Base-by-base conservation (phyloP, 306 rosid species). In the Corylus americana region DNA sequence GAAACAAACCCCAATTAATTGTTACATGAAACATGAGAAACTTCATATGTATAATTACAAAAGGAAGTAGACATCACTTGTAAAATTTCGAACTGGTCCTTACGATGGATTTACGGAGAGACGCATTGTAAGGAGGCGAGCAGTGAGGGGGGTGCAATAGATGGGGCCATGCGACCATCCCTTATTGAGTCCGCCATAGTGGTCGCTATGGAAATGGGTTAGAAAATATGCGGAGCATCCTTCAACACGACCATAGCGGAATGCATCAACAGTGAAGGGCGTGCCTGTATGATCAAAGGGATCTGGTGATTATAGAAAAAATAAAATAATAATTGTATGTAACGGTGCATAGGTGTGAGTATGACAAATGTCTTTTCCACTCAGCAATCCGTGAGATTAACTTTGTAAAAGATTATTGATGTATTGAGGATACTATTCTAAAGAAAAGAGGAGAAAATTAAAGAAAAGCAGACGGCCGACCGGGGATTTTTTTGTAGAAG, bases 161-260 rank as follows among this genome's bases (percentile, higher is more conserved):
- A 87, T 85, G 63, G 91, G 89, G 63, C 91, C 91, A 76, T 87
- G 85, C 10, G 87, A 85, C 91, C 91, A 87, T 80, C 81, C 85
- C 82, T 85, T 87, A 85, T 82, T 75, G 69, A 87, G 88, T 68
- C 91, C 91, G 14, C 87, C 91, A 75, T 87, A 87, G 49, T 87
- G 91, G 78, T 87, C 91, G 11, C 6, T 37, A 37, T 87, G 91
- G 76, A 87, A 87, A 71, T 87, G 91, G 47, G 74, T 87, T 42
- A 87, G 91, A 79, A 87, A 87, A 79, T 87, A 87, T 2, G 91
- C 84, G 3, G 87, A 80, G 70, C 89, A 87, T 76, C 82, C 87
- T 57, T 80, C 84, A 68, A 87, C 62, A 49, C 80, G 62, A 67
- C 91, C 89, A 78, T 87, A 85, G 71, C 87, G 91, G 81, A 87